Evolutionary conservation across 495 filamentous ascomycete species (phyloP).

Genomic region (Penicillium argentinense): DNA sequence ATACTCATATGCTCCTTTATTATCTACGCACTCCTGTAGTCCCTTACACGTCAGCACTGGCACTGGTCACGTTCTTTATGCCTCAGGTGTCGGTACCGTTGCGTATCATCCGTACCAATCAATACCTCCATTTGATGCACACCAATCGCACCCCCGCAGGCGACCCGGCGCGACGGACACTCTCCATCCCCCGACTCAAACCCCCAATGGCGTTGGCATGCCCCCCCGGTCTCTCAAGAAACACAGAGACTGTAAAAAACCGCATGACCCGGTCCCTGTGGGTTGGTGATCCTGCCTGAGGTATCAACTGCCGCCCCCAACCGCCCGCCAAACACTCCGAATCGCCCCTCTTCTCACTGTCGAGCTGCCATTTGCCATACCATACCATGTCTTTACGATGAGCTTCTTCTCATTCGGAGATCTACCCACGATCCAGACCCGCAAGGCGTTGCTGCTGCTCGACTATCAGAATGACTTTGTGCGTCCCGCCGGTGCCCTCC

Average conservation of each 20-base stretch:
- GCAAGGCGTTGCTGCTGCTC: constrained; percentile 80
- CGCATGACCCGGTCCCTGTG: too few relatives aligned
- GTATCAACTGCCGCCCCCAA: constrained; percentile 11
- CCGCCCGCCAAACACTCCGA: constrained; percentile 1
- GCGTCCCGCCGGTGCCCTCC: constrained; percentile 64
- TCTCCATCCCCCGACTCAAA: neutral
- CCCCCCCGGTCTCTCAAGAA: too few relatives aligned
- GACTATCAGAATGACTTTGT: constrained; percentile 95
- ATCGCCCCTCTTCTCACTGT: constrained; percentile 1
- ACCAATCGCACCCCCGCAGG: constrained; percentile 4
- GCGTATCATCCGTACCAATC: too few relatives aligned
- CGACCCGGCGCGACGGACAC: constrained; percentile 8
- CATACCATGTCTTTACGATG: constrained; percentile 34
- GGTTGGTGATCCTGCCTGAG: constrained; percentile 17
- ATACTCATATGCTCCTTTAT: too few relatives aligned
- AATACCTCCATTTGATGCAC: neutral
- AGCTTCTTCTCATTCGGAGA: constrained; percentile 38
- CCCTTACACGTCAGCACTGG: too few relatives aligned
- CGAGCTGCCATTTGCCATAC: neutral
- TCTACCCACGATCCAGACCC: constrained; percentile 60
- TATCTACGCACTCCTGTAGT: too few relatives aligned
- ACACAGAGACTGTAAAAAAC: too few relatives aligned
- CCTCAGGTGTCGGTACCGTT: too few relatives aligned
- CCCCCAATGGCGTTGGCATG: too few relatives aligned
- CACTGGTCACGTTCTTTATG: too few relatives aligned